These are phyloP conservation scores for Babesia gibsoni DNA, from an alignment of 169 alveolate species.

Conservation along the genomic window DNA sequence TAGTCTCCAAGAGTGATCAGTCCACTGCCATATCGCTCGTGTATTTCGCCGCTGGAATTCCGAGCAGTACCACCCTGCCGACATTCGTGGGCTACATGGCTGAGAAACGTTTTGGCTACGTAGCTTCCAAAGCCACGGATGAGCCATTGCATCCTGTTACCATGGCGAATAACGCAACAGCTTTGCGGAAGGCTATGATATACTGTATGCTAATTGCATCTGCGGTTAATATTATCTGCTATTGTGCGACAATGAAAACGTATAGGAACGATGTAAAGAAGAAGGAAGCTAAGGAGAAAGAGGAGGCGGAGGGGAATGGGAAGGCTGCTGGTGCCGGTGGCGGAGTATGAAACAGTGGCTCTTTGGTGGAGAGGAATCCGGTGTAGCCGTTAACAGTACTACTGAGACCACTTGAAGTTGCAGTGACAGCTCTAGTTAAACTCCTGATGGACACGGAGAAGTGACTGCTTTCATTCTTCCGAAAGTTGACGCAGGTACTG, in stretches of 20 bases:
- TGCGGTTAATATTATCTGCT: conserved; percentile 1
- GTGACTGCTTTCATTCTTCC: no score
- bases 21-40: conserved; percentile 82
- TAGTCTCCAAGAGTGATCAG: conserved; percentile 83
- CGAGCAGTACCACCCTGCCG: conserved; percentile 82
- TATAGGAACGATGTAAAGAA: no score
- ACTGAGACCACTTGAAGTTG: no score
- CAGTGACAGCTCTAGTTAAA: no score
- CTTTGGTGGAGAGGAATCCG: no score
- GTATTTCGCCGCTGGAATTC: conserved; percentile 83
- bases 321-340: no score
- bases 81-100: conserved; percentile 85
- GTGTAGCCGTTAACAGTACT: no score
- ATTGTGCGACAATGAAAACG: conserved; percentile 1
- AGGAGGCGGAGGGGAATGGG: no score
- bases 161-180: conserved; percentile 3
- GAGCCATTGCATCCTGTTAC: not conserved
- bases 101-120: conserved; percentile 79
- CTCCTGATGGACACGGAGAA: no score
- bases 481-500: no score
- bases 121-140: not conserved
- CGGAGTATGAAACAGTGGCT: no score
- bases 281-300: no score
- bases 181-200: conserved; percentile 23
- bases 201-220: not conserved